A percentile compares a stretch with the other conserved stretches of the same genome.
phyloP scores from a whole-genome alignment of 2,329 filamentous ascomycete genomes.

The Thielaviopsis euricoi region DNA sequence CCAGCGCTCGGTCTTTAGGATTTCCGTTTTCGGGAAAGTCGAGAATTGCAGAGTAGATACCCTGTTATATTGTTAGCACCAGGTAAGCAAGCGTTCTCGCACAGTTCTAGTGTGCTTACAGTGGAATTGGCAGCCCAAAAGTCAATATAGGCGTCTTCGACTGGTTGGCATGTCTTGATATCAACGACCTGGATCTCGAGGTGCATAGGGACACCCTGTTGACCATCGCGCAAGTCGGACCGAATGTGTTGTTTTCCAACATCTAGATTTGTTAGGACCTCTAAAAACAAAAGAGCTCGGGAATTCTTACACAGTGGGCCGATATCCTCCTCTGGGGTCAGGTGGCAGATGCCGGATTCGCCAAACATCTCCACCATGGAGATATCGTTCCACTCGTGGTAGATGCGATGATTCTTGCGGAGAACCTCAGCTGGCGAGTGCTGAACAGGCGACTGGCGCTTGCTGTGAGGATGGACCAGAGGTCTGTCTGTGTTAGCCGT shows the following conservation, averaged over 20 bases:
- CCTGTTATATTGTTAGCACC: slow-evolving; percentile 6
- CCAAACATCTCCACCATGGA: slow-evolving; percentile 22
- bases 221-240: slow-evolving; percentile 12
- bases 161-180: slow-evolving; percentile 14
- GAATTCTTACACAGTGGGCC: slow-evolving; percentile 27
- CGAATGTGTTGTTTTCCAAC: slow-evolving; percentile 14
- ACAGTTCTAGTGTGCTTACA: slow-evolving; percentile 15
- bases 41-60: slow-evolving; percentile 23
- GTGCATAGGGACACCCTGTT: slow-evolving; percentile 13
- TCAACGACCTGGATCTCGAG: slow-evolving; percentile 15
- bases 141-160: slow-evolving; percentile 14
- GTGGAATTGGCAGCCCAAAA: slow-evolving; percentile 19
- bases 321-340: slow-evolving; percentile 33
- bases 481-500: slow-evolving; percentile 5
- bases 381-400: slow-evolving; percentile 17
- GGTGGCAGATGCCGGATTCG: slow-evolving; percentile 26
- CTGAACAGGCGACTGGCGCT: not conserved
- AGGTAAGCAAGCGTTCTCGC: too few species aligned
- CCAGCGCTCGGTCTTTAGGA: slow-evolving; percentile 21
- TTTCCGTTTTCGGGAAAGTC: slow-evolving; percentile 23
- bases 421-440: slow-evolving; percentile 15
- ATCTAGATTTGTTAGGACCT: slow-evolving; percentile 5
- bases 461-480: slow-evolving; percentile 7
- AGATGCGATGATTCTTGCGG: slow-evolving; percentile 23
- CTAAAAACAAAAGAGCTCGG: not conserved